Conservation (phyloP, 495 filamentous ascomycete species). For the Lophiotrema nucula region DNA sequence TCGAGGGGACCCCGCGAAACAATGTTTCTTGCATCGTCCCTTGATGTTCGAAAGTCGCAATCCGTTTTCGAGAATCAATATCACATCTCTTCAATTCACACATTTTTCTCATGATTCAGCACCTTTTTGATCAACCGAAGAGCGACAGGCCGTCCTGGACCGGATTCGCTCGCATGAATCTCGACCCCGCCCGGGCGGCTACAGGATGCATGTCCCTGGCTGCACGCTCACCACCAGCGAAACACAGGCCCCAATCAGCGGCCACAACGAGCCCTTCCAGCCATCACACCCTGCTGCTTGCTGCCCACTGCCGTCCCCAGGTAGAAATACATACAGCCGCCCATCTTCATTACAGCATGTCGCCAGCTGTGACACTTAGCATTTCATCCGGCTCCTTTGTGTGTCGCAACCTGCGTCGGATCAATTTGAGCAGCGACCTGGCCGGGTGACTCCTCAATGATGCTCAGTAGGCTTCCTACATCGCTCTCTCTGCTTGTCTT, state of each 20-base stretch:
- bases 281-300: constrained; percentile 9
- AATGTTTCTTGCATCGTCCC: too few relatives aligned
- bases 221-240: constrained; percentile 11
- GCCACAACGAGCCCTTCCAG: constrained; percentile 4
- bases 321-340: constrained; percentile 32
- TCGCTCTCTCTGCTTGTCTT: constrained; percentile 9
- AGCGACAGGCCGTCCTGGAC: neutral
- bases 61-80: too few relatives aligned
- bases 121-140: neutral
- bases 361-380: constrained; percentile 28
- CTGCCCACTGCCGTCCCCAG: neutral
- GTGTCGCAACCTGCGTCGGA: constrained; percentile 24
- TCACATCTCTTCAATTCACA: neutral
- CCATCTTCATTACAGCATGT: constrained; percentile 27
- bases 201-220: constrained; percentile 8
- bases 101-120: neutral
- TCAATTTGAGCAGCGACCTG: constrained; percentile 13
- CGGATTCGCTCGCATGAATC: constrained; percentile 6
- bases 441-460: constrained; percentile 6
- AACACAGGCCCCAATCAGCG: constrained; percentile 31
- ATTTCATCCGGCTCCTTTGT: constrained; percentile 26
- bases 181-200: constrained; percentile 22
- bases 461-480: constrained; percentile 22
- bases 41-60: too few relatives aligned
- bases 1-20: constrained; percentile 6